Conservation (phyloP, 2,329 filamentous ascomycete species). For the Zasmidium citrigriseum region DNA sequence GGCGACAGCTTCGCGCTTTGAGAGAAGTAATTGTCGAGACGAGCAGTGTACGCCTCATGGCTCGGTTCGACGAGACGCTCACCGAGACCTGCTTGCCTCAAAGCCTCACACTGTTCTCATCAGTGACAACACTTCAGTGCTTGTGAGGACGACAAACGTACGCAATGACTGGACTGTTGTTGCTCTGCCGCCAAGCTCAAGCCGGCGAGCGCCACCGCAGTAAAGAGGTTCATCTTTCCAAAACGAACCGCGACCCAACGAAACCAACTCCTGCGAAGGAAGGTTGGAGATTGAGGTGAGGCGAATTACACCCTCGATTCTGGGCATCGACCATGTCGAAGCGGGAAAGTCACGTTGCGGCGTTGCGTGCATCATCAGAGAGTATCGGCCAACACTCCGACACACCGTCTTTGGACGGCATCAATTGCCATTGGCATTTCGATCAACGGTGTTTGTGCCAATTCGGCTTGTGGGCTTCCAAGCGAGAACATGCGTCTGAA, state of each 20-base stretch:
- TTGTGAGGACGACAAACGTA: too few species aligned
- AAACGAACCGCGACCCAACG: not conserved
- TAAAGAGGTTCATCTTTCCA: not conserved
- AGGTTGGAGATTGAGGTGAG: not conserved
- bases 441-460: not conserved
- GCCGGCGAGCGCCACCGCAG: not conserved
- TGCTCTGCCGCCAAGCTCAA: not conserved
- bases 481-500: not conserved
- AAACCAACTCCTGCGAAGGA: not conserved
- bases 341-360: not conserved
- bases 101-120: slow-evolving; percentile 3
- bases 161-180: not conserved
- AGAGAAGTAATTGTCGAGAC: slow-evolving; percentile 17
- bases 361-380: not conserved
- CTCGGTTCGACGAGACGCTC: slow-evolving; percentile 1
- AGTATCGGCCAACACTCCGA: not conserved
- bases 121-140: too few species aligned
- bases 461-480: not conserved
- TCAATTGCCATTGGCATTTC: not conserved
- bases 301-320: not conserved
- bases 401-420: not conserved
- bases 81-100: not conserved
- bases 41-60: slow-evolving; percentile 9
- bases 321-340: not conserved
- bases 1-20: slow-evolving; percentile 11